Evolutionary conservation across 208 protist species (phyloP), one percentile per base, ranked within the genome.

Genomic region (Phytomonas sp.): DNA sequence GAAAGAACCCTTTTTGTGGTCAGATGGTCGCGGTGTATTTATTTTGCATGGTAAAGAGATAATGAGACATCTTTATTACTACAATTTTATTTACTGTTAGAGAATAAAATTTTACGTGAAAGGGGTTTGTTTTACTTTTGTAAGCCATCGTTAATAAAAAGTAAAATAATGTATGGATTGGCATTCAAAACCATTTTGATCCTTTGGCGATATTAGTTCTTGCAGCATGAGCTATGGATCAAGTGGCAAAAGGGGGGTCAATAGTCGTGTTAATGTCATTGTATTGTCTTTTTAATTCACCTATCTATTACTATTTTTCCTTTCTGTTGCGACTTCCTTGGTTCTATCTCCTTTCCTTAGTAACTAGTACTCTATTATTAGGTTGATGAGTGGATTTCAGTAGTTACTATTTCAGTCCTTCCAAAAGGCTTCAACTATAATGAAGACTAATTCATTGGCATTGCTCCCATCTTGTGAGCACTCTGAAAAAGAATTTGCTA

Each of bases 281-380:
- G 36, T 62, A 36, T 68, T 66, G 11, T 56, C 40, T 62, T 72
- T 66, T 15, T 72, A 32, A 20, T 65, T 68, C 13, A 20, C 28
- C 28, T 69, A 60, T 68, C 64, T 63, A 67, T 62, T 32, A 40
- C 70, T 67, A 67, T 63, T 74, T 68, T 66, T 60, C 43, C 61
- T 76, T 62, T 51, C 32, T 15, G 37, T 56, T 62, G 60, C 68
- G 26, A 72, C 63, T 73, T 73, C 60, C 53, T 76, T 62, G 65
- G 69, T 59, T 77, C 66, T 40, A 76, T 70, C 56, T 67, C 9
- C 67, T 74, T 71, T 28, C 61, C 51, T 62, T 72, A 60, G 62
- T 69, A 6, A 62, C 68, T 29, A 72, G n/a, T 65, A 15, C 23
- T 28, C 40, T 46, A 46, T 46, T 46, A 17, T 1, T 46, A 46